Base-by-base conservation (phyloP, 805 yeast species). In the Pichia insulana region DNA sequence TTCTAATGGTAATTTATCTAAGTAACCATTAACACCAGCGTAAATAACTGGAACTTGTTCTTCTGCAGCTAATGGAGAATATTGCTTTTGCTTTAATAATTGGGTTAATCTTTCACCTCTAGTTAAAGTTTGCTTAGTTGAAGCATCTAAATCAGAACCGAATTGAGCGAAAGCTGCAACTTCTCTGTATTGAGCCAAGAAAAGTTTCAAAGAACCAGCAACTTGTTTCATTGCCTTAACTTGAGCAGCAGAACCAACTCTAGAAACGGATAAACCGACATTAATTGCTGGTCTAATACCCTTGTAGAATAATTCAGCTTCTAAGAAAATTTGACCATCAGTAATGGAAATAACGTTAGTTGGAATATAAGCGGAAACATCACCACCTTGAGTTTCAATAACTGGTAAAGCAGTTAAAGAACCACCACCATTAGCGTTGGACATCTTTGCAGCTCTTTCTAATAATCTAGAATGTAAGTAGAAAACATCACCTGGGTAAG, bases 61-160 rank as follows among this genome's bases (percentile, higher is more conserved):
- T 75, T 92, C 97, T 64, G 97, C 95, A 67, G 96, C 83, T 67
- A 90, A 74, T 69, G 99, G 99, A 62, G 83, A 63, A 80, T 80
- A 87, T 80, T 92, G 99, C 71, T 80, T 84, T 80, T 92, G 99
- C 76, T 90, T 89, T 71, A 92, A 82, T 71, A 92, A 77, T 78
- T 89, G 97, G 62, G 98, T 92, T 67, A 92, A 84, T 80, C 99
- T 90, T 83, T 92, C 98, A 88, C 99, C 99, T 84, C 99, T 89
- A 63, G 77, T 75, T 70, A 92, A 82, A 65, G 98, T 92, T 78
- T 88, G 97, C 79, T 90, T 92, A 73, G 99, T 92, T 49, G 97
- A 88, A 61, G 99, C 97, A 74, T 92, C 99, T 71, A 92, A 81
- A 75, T 92, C 99, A 59, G 99, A 92, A 83, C 99, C 99, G 80